Conservation (phyloP, 495 filamentous ascomycete genomes). For the Hyaloscypha finlandica region DNA sequence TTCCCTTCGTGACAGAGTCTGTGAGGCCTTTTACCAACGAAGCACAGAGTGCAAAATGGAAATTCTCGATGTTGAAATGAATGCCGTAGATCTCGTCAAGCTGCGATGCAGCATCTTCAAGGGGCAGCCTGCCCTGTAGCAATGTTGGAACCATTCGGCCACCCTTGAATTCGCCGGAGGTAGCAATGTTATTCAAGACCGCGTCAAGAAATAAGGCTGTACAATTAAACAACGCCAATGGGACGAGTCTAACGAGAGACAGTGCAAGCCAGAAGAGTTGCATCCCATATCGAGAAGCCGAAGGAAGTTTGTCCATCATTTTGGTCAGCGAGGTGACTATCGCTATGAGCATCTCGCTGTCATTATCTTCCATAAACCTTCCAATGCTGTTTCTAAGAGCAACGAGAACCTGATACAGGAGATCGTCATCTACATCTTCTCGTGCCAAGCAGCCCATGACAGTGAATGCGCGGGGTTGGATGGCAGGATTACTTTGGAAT, state of each 20-base stretch:
- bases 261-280: constrained; percentile 70
- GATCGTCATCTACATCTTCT: constrained; percentile 67
- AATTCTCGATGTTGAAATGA: constrained; percentile 61
- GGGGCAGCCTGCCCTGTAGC: constrained; percentile 53
- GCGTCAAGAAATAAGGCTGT: constrained; percentile 62
- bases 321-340: constrained; percentile 65
- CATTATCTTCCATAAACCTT: constrained; percentile 58
- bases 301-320: constrained; percentile 67
- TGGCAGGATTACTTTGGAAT: constrained; percentile 70
- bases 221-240: constrained; percentile 60
- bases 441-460: constrained; percentile 69
- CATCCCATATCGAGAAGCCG: constrained; percentile 62
- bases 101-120: constrained; percentile 58
- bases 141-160: constrained; percentile 58
- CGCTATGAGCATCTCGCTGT: constrained; percentile 65
- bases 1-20: constrained; percentile 55
- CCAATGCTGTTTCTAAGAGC: constrained; percentile 60
- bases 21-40: constrained; percentile 62
- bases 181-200: constrained; percentile 59
- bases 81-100: constrained; percentile 64
- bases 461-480: constrained; percentile 66
- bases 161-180: constrained; percentile 55
- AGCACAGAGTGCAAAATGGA: constrained; percentile 63
- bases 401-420: constrained; percentile 69
- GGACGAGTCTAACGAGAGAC: constrained; percentile 62